Percentiles rank a stretch among this genome's conserved stretches.
Evolutionary conservation across 768 basidiomycete genomes (phyloP).

Genomic region (Tricholoma furcatifolium): DNA sequence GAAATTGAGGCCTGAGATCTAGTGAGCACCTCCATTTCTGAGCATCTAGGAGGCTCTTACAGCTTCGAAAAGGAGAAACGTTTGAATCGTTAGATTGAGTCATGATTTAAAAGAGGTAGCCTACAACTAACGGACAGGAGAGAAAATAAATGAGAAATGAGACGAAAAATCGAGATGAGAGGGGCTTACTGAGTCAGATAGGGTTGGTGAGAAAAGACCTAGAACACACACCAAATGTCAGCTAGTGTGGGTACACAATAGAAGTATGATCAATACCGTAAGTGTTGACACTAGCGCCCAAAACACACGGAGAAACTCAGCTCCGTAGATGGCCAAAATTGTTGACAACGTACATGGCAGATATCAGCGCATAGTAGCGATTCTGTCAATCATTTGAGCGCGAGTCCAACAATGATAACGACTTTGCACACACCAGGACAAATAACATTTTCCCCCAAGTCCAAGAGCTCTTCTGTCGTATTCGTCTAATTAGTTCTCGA

Average conservation of each 20-base stretch:
- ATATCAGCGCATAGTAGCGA: conserved; percentile 54
- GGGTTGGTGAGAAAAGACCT: conserved; percentile 41
- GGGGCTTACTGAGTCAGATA: conserved; percentile 38
- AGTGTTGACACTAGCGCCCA: conserved; percentile 45
- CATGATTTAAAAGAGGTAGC: not conserved
- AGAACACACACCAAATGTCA: conserved; percentile 1
- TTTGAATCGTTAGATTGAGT: not conserved
- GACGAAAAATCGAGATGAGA: not conserved
- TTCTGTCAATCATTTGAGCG: conserved; percentile 36
- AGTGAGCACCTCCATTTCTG: not conserved
- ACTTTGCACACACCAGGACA: conserved; percentile 39
- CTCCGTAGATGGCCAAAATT: not conserved
- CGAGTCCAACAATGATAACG: not conserved
- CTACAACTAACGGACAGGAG: conserved; percentile 19
- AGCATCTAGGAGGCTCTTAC: conserved; percentile 17
- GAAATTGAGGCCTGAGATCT: conserved; percentile 38
- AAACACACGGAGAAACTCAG: not conserved
- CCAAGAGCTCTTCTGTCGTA: conserved; percentile 48
- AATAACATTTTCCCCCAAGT: conserved; percentile 55
- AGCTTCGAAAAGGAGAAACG: conserved; percentile 15
- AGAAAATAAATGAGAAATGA: conserved; percentile 1
- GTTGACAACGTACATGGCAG: conserved; percentile 42
- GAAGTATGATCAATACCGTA: conserved; percentile 35
- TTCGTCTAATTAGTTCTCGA: not conserved
- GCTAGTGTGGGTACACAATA: not conserved